Evolutionary conservation across 129 eudicot genomes (phyloP).

Genomic region (Oenanthe sinensis): DNA sequence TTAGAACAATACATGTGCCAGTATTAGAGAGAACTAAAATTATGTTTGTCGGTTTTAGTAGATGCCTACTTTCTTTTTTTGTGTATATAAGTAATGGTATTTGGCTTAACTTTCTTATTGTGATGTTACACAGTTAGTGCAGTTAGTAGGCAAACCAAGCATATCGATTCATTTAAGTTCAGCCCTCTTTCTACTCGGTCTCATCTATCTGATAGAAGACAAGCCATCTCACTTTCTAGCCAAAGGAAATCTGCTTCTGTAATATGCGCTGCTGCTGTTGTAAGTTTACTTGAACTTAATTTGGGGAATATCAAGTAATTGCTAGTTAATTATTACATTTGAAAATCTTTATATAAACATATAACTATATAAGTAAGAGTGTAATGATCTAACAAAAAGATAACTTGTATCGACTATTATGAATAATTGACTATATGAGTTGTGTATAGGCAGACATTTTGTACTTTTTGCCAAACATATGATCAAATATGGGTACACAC

Average conservation of each 20-base stretch:
- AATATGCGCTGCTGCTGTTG: constrained; percentile 64
- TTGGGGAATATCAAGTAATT: neutral
- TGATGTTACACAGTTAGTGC: constrained; percentile 27
- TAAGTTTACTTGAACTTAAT: constrained; percentile 21
- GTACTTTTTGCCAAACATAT: neutral
- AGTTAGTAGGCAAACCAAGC: constrained; percentile 25
- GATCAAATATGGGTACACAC: neutral
- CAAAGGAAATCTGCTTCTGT: constrained; percentile 33
- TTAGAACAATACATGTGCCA: no score
- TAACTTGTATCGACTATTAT: no score
- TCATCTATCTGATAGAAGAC: constrained; percentile 20
- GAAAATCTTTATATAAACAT: neutral
- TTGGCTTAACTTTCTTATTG: neutral
- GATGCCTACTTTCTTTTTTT: neutral
- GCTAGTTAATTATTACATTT: neutral
- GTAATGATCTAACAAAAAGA: no score
- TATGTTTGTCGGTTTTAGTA: neutral
- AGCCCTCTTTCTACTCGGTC: constrained; percentile 23
- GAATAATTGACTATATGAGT: neutral
- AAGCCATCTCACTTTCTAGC: constrained; percentile 10
- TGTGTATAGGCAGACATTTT: neutral
- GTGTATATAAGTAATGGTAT: neutral
- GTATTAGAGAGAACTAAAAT: no score
- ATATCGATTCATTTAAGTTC: constrained; percentile 19
- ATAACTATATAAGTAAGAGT: no score